These are phyloP conservation scores for Amanita phalloides DNA, from an alignment of 768 basidiomycete species.

Conservation along the genomic window DNA sequence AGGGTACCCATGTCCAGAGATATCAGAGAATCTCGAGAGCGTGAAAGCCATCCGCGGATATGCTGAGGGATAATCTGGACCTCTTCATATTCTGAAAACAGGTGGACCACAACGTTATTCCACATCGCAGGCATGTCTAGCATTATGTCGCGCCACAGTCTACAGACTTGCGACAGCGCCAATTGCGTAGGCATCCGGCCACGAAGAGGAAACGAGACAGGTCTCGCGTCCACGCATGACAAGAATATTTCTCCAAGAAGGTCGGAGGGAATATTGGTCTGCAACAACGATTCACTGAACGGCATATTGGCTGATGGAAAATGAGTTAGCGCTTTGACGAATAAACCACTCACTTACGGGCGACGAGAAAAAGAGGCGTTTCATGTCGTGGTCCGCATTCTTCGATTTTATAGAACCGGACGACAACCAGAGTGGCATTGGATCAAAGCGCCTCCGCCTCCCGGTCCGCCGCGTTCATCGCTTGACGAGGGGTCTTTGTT, in stretches of 20 bases:
- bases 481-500: no score
- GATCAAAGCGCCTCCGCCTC: no score
- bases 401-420: no score
- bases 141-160: neutral
- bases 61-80: neutral
- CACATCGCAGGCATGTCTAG: neutral
- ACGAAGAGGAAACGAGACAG: neutral
- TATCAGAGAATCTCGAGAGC: neutral
- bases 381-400: no score
- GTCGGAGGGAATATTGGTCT: neutral
- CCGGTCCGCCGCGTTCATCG: no score
- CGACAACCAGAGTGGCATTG: no score
- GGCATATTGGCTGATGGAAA: neutral
- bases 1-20: neutral
- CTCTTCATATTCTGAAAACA: neutral
- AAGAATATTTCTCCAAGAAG: neutral
- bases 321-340: no score
- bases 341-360: no score
- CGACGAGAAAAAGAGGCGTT: no score
- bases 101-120: neutral
- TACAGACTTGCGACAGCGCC: neutral
- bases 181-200: neutral
- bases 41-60: neutral
- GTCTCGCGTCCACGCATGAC: neutral
- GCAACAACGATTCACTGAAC: neutral